phyloP scores from a whole-genome alignment of 192 early-diverging fungal genomes.

The Umbelopsis vinacea region DNA sequence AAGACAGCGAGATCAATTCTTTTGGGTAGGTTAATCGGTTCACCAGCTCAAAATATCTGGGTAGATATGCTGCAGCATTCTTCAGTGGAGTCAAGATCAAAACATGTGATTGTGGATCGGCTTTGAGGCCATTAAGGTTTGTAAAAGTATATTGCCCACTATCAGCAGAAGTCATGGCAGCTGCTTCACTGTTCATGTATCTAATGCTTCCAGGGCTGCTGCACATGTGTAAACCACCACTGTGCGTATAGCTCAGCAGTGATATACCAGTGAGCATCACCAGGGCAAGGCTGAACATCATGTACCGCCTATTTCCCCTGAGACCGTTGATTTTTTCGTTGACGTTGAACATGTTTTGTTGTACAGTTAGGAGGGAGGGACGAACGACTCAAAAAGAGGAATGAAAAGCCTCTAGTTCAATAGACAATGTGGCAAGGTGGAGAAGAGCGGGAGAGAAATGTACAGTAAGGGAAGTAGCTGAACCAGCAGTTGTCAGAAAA shows the following conservation, averaged over 20 bases:
- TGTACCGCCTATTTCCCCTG: slow-evolving; percentile 22
- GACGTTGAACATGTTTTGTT: background rate
- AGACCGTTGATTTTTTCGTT: slow-evolving; percentile 15
- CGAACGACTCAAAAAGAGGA: background rate
- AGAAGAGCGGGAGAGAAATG: background rate
- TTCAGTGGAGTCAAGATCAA: slow-evolving; percentile 66
- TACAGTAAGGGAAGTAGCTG: background rate
- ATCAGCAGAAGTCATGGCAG: slow-evolving; percentile 18
- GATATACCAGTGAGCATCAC: slow-evolving; percentile 12
- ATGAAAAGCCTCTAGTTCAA: background rate
- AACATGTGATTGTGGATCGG: slow-evolving; percentile 28
- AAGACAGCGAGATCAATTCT: slow-evolving; percentile 59
- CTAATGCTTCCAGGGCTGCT: background rate
- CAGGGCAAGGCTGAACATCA: slow-evolving; percentile 7
- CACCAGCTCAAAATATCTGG: slow-evolving; percentile 58
- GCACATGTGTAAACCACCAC: background rate
- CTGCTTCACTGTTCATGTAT: background rate
- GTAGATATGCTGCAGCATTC: slow-evolving; percentile 57
- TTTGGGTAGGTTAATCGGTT: slow-evolving; percentile 58
- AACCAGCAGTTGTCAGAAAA: background rate
- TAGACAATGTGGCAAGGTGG: background rate
- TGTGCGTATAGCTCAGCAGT: background rate
- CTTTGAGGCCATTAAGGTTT: slow-evolving; percentile 10
- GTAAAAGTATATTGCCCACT: slow-evolving; percentile 1
- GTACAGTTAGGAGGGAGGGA: background rate